These are phyloP conservation scores for Gyromitra esculenta DNA, from an alignment of 2,329 filamentous ascomycete genomes.

Conservation along the genomic window DNA sequence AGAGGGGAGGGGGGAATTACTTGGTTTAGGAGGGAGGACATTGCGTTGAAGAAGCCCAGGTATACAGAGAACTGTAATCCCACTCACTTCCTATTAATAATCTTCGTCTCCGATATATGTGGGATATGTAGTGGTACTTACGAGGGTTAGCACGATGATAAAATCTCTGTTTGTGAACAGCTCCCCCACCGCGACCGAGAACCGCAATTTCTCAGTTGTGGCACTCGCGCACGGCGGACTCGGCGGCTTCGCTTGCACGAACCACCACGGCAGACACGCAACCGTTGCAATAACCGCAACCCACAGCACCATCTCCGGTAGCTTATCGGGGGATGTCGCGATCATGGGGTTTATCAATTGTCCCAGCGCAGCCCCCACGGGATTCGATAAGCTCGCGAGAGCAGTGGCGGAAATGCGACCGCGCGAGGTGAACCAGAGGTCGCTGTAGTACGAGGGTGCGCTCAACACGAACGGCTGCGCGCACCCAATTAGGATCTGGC, in stretches of 20 bases:
- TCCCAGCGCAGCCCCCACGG: slow-evolving; percentile 82
- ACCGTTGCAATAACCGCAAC: slow-evolving; percentile 73
- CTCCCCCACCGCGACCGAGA: slow-evolving; percentile 27
- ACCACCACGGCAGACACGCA: slow-evolving; percentile 36
- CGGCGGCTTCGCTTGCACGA: slow-evolving; percentile 54
- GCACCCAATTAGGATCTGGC: slow-evolving; percentile 87
- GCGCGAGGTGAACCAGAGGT: slow-evolving; percentile 89
- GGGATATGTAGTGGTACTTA: slow-evolving; percentile 9
- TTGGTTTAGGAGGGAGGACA: slow-evolving; percentile 88
- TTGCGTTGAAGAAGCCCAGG: slow-evolving; percentile 92
- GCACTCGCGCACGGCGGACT: slow-evolving; percentile 56
- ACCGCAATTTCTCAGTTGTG: slow-evolving; percentile 46
- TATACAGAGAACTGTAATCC: slow-evolving; percentile 73
- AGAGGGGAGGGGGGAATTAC: slow-evolving; percentile 24
- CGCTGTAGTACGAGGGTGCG: slow-evolving; percentile 88
- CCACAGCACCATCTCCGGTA: slow-evolving; percentile 85
- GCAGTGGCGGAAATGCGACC: slow-evolving; percentile 90
- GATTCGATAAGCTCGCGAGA: slow-evolving; percentile 84
- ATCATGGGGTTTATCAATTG: slow-evolving; percentile 85
- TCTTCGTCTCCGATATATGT: too few relatives aligned
- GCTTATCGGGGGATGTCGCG: slow-evolving; percentile 70
- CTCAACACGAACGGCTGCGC: slow-evolving; percentile 91
- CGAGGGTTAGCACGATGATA: slow-evolving; percentile 41
- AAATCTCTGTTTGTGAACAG: slow-evolving; percentile 52
- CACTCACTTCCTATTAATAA: not conserved